Percentiles rank a stretch among this genome's conserved stretches.
These are phyloP conservation scores for Tuber microsphaerosporum DNA, from an alignment of 495 filamentous ascomycete genomes.

Conservation along the genomic window DNA sequence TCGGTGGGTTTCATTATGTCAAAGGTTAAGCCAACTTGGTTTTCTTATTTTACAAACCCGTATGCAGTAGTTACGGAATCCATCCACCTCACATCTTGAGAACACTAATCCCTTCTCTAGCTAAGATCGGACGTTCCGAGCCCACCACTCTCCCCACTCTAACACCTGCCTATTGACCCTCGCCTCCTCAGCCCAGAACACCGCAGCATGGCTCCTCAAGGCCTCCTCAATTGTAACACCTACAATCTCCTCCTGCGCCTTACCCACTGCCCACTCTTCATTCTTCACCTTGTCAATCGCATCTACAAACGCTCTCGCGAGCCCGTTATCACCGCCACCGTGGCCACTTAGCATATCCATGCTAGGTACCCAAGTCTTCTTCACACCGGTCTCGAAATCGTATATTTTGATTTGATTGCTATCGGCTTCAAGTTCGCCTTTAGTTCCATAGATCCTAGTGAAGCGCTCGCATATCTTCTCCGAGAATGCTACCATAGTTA, in stretches of 20 bases:
- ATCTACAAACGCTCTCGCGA: slow-evolving; percentile 68
- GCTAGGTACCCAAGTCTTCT: slow-evolving; percentile 50
- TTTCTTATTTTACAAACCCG: not conserved
- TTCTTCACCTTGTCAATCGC: slow-evolving; percentile 77
- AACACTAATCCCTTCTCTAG: not conserved
- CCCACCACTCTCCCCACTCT: slow-evolving; percentile 76
- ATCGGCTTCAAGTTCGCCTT: slow-evolving; percentile 78
- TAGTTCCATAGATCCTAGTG: slow-evolving; percentile 73
- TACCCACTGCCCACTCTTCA: slow-evolving; percentile 55
- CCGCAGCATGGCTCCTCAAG: slow-evolving; percentile 81
- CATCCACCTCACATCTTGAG: not conserved
- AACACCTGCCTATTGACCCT: slow-evolving; percentile 61
- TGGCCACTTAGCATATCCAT: slow-evolving; percentile 53
- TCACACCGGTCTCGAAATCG: slow-evolving; percentile 55
- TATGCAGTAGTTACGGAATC: not conserved
- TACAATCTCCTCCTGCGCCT: slow-evolving; percentile 67
- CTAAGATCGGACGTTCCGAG: slow-evolving; percentile 18
- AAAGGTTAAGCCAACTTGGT: not conserved
- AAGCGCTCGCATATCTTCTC: slow-evolving; percentile 77
- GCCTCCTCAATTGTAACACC: slow-evolving; percentile 79
- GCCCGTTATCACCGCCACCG: slow-evolving; percentile 81
- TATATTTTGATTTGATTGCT: slow-evolving; percentile 58
- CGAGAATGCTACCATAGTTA: slow-evolving; percentile 92
- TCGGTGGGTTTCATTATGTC: not conserved
- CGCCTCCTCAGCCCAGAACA: slow-evolving; percentile 90